Evolutionary conservation across 2,329 filamentous ascomycete genomes (phyloP), one percentile per base, ranked within the genome.

Genomic region (Amesomyces nigricolor): DNA sequence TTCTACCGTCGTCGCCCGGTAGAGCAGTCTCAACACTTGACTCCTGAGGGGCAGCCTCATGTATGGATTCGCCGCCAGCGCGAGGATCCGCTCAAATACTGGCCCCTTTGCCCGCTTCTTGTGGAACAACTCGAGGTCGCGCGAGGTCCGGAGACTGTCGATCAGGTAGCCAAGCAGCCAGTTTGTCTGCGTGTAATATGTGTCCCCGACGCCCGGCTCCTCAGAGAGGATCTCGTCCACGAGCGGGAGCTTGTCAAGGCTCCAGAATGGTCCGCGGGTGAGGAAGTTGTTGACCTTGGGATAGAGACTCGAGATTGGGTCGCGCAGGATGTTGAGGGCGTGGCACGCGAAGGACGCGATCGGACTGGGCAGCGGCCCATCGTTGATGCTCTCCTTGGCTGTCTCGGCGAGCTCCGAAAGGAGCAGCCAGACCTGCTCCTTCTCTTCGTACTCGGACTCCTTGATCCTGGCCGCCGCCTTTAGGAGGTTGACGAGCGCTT

Each of bases 211-310:
- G 22, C 82, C 83, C 0, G 90, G 88, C 58, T 85, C 80, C 51
- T 83, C 79, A 56, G 82, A 77, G 10, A 86, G 72, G 50, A 86
- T 75, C 59, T 80, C 78, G 62, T 81, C 77, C 22, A 83, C 82
- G n/a, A 92, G 76, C 7, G 94, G 80, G 22, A 94, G 81, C 66
- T 83, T 85, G 57, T 88, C 82, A 16, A 85, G 67, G 11, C 85
- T 78, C 92, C 92, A 97, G 22, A 78, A 71, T 0, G 92, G 91
- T 0, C 84, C 81, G 50, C 84, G 84, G 19, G 89, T 89, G 37
- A 97, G 80, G 68, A 91, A 96, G 5, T 79, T 77, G 73, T 95
- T 96, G 71, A 94, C 75, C 68, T 96, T 96, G 56, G 84, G 82
- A 68, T 96, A 97, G 38, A 96, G 80, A 58, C 82, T 82, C 66